A percentile compares a stretch with the other conserved stretches of the same genome.
Conservation (phyloP, 2,329 filamentous ascomycete genomes). For the Sporothrix curviconia region DNA sequence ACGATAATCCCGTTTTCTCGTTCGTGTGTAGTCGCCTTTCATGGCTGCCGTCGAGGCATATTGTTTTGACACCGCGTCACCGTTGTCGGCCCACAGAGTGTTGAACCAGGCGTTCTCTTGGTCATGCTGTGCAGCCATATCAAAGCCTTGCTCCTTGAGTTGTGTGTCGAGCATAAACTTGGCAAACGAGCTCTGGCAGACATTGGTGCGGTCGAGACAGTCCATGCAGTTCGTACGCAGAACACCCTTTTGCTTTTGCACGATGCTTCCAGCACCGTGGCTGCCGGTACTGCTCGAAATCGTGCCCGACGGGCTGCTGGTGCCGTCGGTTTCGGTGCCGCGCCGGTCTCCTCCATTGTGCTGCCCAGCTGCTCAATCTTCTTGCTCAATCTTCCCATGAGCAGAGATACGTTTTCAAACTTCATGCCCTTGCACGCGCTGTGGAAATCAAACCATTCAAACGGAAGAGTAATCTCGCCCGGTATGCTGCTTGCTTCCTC, state of each 20-base stretch:
- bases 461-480: constrained; percentile 44
- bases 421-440: constrained; percentile 90
- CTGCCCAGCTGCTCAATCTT: constrained; percentile 67
- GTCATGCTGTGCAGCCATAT: constrained; percentile 67
- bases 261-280: constrained; percentile 25
- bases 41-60: constrained; percentile 93
- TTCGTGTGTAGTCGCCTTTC: constrained; percentile 94
- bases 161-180: constrained; percentile 76
- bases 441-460: constrained; percentile 99
- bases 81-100: constrained; percentile 93
- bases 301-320: not conserved
- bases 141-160: constrained; percentile 67
- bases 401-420: constrained; percentile 83
- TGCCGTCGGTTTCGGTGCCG: not conserved
- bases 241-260: constrained; percentile 60
- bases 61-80: constrained; percentile 89
- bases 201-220: constrained; percentile 91
- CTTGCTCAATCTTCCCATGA: constrained; percentile 63
- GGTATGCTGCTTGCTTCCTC: constrained; percentile 37
- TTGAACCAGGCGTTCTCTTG: constrained; percentile 91
- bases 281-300: not conserved
- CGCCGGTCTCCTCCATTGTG: constrained; percentile 46
- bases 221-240: constrained; percentile 99
- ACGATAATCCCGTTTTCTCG: constrained; percentile 80
- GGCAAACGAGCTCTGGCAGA: constrained; percentile 86